phyloP scores from a whole-genome alignment of 192 early-diverging fungal species.

The Entophlyctis luteolus region DNA sequence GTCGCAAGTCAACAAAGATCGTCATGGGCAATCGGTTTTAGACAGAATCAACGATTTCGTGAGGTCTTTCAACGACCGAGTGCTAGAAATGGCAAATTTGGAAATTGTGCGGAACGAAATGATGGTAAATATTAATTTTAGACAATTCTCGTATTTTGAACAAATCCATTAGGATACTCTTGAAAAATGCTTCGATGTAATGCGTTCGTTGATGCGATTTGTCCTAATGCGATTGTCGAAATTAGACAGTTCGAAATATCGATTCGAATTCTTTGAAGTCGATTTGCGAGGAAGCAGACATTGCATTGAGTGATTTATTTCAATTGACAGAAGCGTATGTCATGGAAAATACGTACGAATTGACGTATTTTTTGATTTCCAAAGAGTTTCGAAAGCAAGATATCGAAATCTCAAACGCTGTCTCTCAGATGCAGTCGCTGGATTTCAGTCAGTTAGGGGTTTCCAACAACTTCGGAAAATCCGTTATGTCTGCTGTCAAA shows the following conservation, averaged over 20 bases:
- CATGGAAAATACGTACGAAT: constrained; percentile 39
- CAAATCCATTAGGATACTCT: not conserved
- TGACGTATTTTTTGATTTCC: constrained; percentile 31
- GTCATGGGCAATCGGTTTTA: not conserved
- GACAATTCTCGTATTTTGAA: not conserved
- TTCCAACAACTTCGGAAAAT: constrained; percentile 7
- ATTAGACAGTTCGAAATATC: not conserved
- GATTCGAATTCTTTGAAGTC: not conserved
- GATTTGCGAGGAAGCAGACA: constrained; percentile 4
- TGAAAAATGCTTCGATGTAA: constrained; percentile 8
- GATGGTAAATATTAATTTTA: not conserved
- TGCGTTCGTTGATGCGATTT: not conserved
- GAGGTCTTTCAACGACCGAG: not conserved
- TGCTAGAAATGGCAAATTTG: constrained; percentile 1
- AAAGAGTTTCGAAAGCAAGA: constrained; percentile 17
- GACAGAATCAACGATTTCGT: not conserved
- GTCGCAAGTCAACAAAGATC: not conserved
- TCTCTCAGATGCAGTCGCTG: constrained; percentile 6
- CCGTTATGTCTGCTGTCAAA: constrained; percentile 16
- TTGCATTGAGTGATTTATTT: not conserved
- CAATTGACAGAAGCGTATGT: constrained; percentile 30
- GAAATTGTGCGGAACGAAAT: not conserved
- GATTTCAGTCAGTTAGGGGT: constrained; percentile 27
- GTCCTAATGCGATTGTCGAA: not conserved
- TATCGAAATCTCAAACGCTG: constrained; percentile 3